phyloP scores from a whole-genome alignment of 148 eudicot genomes.

The Fagopyrum esculentum region DNA sequence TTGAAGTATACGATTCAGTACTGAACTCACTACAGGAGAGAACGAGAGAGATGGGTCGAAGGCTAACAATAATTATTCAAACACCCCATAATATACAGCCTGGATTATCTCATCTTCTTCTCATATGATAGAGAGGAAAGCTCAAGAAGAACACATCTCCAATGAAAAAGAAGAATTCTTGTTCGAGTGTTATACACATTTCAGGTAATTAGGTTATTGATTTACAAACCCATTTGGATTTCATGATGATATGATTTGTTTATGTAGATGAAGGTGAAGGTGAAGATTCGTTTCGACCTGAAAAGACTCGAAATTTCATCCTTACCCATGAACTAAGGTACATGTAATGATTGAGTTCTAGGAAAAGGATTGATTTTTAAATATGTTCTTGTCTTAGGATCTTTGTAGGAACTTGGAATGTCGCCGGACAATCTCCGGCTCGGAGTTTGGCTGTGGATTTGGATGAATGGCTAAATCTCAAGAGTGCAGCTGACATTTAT shows the following conservation, averaged over 20 bases:
- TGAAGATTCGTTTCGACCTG: constrained; percentile 17
- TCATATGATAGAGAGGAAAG: neutral
- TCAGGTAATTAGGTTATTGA: neutral
- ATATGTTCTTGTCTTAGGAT: constrained; percentile 23
- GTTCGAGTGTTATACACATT: neutral
- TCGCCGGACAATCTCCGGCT: constrained; percentile 52
- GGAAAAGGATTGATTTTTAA: neutral
- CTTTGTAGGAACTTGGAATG: constrained; percentile 65
- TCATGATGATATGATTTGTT: too few species aligned
- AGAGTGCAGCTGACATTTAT: constrained; percentile 49
- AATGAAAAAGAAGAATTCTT: neutral
- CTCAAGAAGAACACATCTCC: neutral
- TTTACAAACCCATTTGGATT: neutral
- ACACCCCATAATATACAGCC: neutral
- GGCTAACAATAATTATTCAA: too few species aligned
- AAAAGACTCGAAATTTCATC: constrained; percentile 27
- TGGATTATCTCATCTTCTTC: neutral
- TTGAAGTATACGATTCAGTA: neutral
- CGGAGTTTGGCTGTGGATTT: constrained; percentile 50
- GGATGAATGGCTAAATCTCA: constrained; percentile 56
- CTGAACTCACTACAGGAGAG: neutral
- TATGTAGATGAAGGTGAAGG: constrained; percentile 28
- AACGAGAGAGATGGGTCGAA: neutral
- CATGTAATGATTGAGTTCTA: neutral
- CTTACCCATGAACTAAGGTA: constrained; percentile 50